Percentiles rank a stretch among this genome's conserved stretches.
Conservation (phyloP, 768 basidiomycete species). For the Xerocomus potaroensis region DNA sequence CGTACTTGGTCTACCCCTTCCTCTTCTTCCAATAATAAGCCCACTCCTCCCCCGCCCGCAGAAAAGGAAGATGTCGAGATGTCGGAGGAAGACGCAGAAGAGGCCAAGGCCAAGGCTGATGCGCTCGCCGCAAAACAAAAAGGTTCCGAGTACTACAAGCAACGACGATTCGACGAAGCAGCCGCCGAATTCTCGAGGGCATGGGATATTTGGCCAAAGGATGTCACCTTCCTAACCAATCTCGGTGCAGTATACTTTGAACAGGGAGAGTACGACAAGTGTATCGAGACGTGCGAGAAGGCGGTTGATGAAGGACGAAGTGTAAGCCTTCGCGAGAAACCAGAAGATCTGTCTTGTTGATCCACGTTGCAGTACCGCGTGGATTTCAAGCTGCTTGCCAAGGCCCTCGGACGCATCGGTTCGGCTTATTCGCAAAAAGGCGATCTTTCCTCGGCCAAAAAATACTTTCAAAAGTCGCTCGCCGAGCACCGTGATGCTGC, state of each 20-base stretch:
- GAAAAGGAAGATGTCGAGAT: constrained; percentile 64
- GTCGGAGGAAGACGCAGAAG: constrained; percentile 61
- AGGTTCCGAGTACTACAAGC: constrained; percentile 82
- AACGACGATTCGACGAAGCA: constrained; percentile 76
- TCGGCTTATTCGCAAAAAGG: constrained; percentile 78
- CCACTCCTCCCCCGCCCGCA: constrained; percentile 37
- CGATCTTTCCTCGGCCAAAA: constrained; percentile 75
- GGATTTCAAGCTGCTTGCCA: constrained; percentile 94
- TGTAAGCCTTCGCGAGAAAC: constrained; percentile 34
- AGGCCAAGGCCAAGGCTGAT: constrained; percentile 68
- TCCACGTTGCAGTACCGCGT: constrained; percentile 59
- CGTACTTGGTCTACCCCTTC: constrained; percentile 34
- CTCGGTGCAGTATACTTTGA: constrained; percentile 90
- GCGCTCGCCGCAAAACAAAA: constrained; percentile 77
- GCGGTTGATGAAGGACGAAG: constrained; percentile 94
- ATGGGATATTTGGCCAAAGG: constrained; percentile 92
- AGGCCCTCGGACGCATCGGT: constrained; percentile 89
- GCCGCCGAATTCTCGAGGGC: constrained; percentile 75
- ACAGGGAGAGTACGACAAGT: constrained; percentile 85
- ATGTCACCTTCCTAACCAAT: constrained; percentile 92
- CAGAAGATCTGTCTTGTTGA: neutral
- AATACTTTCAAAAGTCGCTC: constrained; percentile 89
- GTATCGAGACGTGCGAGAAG: constrained; percentile 89
- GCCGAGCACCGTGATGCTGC: constrained; percentile 96
- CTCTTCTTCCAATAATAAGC: constrained; percentile 37